phyloP scores from a whole-genome alignment of 2,329 filamentous ascomycete genomes.

The Epichloe aotearoae region DNA sequence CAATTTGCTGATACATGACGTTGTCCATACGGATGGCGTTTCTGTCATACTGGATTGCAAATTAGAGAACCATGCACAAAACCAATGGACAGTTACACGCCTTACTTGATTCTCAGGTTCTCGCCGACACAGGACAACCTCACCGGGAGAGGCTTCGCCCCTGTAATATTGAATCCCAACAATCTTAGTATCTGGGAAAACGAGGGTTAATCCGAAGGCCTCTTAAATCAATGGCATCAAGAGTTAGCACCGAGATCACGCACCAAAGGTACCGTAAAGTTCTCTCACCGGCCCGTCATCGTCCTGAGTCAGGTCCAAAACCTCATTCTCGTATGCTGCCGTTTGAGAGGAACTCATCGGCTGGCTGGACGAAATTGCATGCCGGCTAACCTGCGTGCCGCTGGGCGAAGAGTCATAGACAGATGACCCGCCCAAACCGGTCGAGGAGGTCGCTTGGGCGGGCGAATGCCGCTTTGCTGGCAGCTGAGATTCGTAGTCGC shows the following conservation, averaged over 20 bases:
- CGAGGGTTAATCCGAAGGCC: background rate
- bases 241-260: conserved; percentile 5
- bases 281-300: conserved; percentile 28
- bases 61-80: background rate
- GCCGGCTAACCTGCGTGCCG: conserved; percentile 4
- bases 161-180: conserved; percentile 46
- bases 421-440: conserved; percentile 10
- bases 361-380: conserved; percentile 2
- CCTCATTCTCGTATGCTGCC: conserved; percentile 21
- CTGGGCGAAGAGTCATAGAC: conserved; percentile 6
- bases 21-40: conserved; percentile 75
- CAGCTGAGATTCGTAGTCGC: conserved; percentile 17
- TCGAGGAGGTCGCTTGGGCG: conserved; percentile 6
- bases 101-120: conserved; percentile 50
- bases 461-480: conserved; percentile 15
- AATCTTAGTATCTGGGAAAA: conserved; percentile 29
- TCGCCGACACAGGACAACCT: conserved; percentile 48
- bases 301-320: conserved; percentile 30
- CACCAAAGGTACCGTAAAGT: conserved; percentile 34
- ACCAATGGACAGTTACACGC: background rate
- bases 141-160: conserved; percentile 47
- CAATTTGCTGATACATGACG: conserved; percentile 61
- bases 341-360: conserved; percentile 4
- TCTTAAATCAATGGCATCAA: background rate
- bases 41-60: conserved; percentile 39